These are phyloP conservation scores for Nigrospora oryzae DNA, from an alignment of 2,329 filamentous ascomycete genomes.

Conservation along the genomic window DNA sequence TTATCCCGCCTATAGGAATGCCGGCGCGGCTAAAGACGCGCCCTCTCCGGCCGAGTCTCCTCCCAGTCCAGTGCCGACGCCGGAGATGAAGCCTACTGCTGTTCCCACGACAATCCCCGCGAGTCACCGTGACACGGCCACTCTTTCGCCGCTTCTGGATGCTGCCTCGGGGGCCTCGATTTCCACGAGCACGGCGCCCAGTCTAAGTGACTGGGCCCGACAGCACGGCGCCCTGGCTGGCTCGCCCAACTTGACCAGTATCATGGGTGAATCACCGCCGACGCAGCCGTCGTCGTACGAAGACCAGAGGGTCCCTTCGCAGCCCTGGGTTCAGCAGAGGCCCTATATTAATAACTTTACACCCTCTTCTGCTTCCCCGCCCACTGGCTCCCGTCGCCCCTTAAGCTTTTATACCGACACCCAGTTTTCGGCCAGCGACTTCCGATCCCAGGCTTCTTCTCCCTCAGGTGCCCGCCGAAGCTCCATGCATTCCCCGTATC, in stretches of 20 bases:
- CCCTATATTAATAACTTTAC: slow-evolving; percentile 14
- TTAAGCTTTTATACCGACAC: slow-evolving; percentile 32
- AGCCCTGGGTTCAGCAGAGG: slow-evolving; percentile 4
- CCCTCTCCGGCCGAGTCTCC: slow-evolving; percentile 15
- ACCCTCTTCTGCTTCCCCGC: slow-evolving; percentile 21
- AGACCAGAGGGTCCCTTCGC: slow-evolving; percentile 9
- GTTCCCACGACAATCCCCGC: slow-evolving; percentile 19
- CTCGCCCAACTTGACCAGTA: slow-evolving; percentile 24
- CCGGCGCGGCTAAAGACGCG: slow-evolving; percentile 13
- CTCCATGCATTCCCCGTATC: slow-evolving; percentile 43
- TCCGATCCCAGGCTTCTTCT: slow-evolving; percentile 29
- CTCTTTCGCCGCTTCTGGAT: slow-evolving; percentile 18
- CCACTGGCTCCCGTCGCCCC: slow-evolving; percentile 22
- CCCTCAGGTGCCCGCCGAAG: slow-evolving; percentile 27
- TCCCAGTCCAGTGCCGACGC: slow-evolving; percentile 13
- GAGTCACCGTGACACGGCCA: slow-evolving; percentile 12
- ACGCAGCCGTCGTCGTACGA: slow-evolving; percentile 27
- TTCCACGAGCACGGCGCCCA: slow-evolving; percentile 22
- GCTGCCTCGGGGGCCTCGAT: slow-evolving; percentile 20
- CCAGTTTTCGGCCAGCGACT: slow-evolving; percentile 25
- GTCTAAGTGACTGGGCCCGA: slow-evolving; percentile 22
- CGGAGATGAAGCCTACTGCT: slow-evolving; percentile 18
- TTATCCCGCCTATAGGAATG: slow-evolving; percentile 6
- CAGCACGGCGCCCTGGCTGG: slow-evolving; percentile 19
- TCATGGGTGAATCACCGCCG: slow-evolving; percentile 26